Evolutionary conservation across 768 basidiomycete genomes (phyloP).

Genomic region (Boletus eberwhitei): DNA sequence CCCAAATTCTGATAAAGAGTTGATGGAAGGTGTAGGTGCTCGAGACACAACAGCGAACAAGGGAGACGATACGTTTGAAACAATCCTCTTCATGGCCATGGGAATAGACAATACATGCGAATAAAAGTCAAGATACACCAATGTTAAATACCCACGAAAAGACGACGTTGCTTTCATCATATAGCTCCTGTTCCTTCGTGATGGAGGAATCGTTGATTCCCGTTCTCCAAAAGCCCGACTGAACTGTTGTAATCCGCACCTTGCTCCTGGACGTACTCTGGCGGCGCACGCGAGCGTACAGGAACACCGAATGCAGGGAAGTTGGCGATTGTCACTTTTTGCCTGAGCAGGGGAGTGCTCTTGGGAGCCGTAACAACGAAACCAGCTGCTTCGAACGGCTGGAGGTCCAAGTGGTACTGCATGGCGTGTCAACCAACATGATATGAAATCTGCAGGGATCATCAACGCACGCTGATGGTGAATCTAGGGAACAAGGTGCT

Average conservation of each 20-base stretch:
- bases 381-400: slow-evolving; percentile 42
- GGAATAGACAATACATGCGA: slow-evolving; percentile 5
- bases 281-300: slow-evolving; percentile 48
- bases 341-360: slow-evolving; percentile 35
- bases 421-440: slow-evolving; percentile 14
- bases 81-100: slow-evolving; percentile 47
- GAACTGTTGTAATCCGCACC: slow-evolving; percentile 49
- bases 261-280: slow-evolving; percentile 44
- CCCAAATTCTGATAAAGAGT: slow-evolving; percentile 48
- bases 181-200: slow-evolving; percentile 13
- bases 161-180: background rate
- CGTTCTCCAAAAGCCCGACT: slow-evolving; percentile 51
- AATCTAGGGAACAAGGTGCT: slow-evolving; percentile 44
- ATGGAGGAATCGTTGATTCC: slow-evolving; percentile 48
- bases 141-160: background rate
- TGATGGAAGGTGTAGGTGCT: slow-evolving; percentile 59
- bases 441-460: background rate
- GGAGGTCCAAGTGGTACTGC: slow-evolving; percentile 43
- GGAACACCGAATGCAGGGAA: slow-evolving; percentile 38
- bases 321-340: slow-evolving; percentile 39
- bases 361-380: slow-evolving; percentile 32
- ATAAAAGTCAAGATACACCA: background rate
- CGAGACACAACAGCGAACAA: slow-evolving; percentile 41
- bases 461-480: slow-evolving; percentile 41
- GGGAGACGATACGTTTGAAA: slow-evolving; percentile 69